These are phyloP conservation scores for Trypanosoma caninum DNA, from an alignment of 208 protist species.

Conservation along the genomic window DNA sequence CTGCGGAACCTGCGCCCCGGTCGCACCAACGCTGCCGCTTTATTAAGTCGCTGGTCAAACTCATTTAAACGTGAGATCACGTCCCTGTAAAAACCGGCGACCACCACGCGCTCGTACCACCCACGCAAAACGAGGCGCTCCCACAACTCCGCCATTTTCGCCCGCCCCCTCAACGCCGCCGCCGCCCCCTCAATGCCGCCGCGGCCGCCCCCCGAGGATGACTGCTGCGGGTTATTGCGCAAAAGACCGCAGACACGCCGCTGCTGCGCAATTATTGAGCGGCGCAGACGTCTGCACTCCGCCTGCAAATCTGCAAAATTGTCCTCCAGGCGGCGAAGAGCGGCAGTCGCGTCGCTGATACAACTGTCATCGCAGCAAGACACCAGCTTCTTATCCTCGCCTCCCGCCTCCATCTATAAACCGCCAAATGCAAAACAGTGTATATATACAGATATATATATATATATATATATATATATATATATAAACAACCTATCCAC, in stretches of 20 bases:
- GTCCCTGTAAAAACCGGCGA: constrained; percentile 6
- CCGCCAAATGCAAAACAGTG: too few relatives aligned
- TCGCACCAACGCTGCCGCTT: not conserved
- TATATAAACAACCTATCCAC: constrained; percentile 1
- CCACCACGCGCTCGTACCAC: constrained; percentile 18
- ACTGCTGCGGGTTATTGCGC: not conserved
- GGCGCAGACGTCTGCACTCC: constrained; percentile 5
- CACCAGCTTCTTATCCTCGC: too few relatives aligned
- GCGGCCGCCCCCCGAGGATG: not conserved
- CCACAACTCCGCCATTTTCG: constrained; percentile 17
- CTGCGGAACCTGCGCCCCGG: constrained; percentile 2
- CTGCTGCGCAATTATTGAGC: not conserved
- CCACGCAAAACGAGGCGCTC: constrained; percentile 5
- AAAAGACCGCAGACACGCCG: not conserved
- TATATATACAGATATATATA: too few relatives aligned
- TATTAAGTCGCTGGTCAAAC: constrained; percentile 1
- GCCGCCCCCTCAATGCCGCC: not conserved
- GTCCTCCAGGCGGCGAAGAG: constrained; percentile 19
- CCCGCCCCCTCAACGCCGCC: not conserved
- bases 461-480: constrained; percentile 18
- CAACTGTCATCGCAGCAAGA: too few relatives aligned
- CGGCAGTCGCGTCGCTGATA: not conserved
- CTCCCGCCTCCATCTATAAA: too few relatives aligned
- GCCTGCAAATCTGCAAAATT: not conserved
- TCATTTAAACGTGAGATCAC: constrained; percentile 2